Evolutionary conservation across 345 rosid genomes (phyloP).

Genomic region (Camelina sativa): DNA sequence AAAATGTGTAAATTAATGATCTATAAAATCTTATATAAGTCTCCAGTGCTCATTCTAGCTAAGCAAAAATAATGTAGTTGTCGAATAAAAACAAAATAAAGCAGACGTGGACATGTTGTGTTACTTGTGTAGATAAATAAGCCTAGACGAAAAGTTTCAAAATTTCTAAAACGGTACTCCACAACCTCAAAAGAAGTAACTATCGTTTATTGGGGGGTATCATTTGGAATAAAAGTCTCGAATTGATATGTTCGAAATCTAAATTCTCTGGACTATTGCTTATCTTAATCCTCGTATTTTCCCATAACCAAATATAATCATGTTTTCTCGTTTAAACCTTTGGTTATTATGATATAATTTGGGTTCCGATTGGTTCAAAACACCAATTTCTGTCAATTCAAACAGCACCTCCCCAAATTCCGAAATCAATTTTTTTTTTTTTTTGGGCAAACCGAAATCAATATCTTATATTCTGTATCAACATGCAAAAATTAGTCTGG

Average conservation of each 20-base stretch:
- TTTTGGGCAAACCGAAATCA: no score
- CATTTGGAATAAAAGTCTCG: background rate
- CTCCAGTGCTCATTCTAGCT: background rate
- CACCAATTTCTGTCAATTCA: no score
- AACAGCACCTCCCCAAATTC: no score
- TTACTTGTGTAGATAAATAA: background rate
- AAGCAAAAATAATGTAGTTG: background rate
- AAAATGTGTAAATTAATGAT: background rate
- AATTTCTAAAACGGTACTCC: background rate
- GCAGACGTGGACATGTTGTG: background rate
- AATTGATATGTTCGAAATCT: background rate
- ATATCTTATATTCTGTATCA: no score
- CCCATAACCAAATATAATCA: background rate
- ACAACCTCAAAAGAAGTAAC: slow-evolving; percentile 1
- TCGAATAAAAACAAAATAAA: background rate
- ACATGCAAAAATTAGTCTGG: no score
- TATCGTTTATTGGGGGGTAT: background rate
- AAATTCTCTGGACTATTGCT: background rate
- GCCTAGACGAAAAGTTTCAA: background rate
- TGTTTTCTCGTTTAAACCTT: background rate
- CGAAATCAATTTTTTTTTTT: no score
- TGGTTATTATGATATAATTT: no score
- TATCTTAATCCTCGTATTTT: background rate
- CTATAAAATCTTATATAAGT: background rate
- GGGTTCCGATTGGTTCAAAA: no score